These are phyloP conservation scores for Secale cereale DNA, from an alignment of 176 grass and related monocot species.

Conservation along the genomic window DNA sequence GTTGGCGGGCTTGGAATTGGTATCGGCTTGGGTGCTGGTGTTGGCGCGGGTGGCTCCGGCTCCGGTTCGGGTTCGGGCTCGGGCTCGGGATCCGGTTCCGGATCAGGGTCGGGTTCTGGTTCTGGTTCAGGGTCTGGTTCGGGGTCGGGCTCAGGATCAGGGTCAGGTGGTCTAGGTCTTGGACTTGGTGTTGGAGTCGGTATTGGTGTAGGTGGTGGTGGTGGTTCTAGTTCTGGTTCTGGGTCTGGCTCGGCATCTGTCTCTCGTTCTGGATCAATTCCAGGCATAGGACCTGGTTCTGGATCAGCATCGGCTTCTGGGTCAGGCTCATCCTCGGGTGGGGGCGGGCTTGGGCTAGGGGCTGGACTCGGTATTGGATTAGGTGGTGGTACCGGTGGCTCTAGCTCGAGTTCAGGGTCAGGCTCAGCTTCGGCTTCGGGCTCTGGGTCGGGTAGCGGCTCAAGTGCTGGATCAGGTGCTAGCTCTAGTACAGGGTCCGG, in stretches of 20 bases:
- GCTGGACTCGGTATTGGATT: constrained; percentile 11
- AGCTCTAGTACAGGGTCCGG: not conserved
- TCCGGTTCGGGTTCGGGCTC: constrained; percentile 25
- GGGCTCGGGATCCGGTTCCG: not conserved
- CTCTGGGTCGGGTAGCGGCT: not conserved
- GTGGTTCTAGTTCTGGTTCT: not conserved
- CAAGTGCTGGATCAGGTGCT: not conserved
- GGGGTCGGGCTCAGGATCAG: constrained; percentile 27
- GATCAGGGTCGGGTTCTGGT: not conserved
- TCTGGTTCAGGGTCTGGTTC: constrained; percentile 19
- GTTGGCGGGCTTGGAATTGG: constrained; percentile 35
- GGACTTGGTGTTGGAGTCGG: constrained; percentile 47
- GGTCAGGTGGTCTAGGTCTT: constrained; percentile 35
- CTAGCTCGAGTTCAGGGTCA: not conserved
- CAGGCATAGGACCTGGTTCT: not conserved
- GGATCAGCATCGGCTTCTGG: constrained; percentile 25
- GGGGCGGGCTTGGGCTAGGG: not conserved
- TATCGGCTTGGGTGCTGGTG: constrained; percentile 40
- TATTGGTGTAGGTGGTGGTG: constrained; percentile 29
- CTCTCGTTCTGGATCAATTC: not conserved
- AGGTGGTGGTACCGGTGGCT: not conserved
- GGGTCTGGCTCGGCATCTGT: not conserved
- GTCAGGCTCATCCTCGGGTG: not conserved
- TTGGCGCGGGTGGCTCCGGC: constrained; percentile 20
- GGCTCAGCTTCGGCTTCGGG: not conserved